phyloP scores from a whole-genome alignment of 169 alveolate genomes.

The Plasmodium cynomolgi region DNA sequence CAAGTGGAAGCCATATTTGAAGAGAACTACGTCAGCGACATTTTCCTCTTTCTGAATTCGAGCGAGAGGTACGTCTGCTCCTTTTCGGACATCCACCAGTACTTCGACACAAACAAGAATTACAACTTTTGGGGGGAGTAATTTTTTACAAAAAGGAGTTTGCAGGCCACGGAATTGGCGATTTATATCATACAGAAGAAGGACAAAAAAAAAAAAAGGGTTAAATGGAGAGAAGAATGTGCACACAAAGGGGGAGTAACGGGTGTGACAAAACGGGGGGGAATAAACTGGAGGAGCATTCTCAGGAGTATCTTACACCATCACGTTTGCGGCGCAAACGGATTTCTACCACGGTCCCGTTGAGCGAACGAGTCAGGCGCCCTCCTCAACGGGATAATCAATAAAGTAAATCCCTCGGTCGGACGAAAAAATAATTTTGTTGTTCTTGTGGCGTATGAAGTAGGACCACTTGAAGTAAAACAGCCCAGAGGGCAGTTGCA shows the following conservation, averaged over 20 bases:
- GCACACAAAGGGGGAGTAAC: background rate
- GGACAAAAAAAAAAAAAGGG: background rate
- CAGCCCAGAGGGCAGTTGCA: constrained; percentile 49
- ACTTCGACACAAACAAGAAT: constrained; percentile 23
- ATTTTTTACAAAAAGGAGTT: constrained; percentile 8
- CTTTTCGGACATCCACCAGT: constrained; percentile 55
- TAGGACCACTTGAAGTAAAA: constrained; percentile 76
- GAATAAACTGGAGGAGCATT: background rate
- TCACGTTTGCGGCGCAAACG: background rate
- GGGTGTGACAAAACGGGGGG: background rate
- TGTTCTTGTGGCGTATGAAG: constrained; percentile 59
- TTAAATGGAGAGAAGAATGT: constrained; percentile 2
- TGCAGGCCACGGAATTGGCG: background rate
- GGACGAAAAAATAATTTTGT: constrained; percentile 67
- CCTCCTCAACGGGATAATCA: constrained; percentile 62
- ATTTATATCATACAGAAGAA: background rate
- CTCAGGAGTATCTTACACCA: background rate
- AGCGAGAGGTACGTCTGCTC: constrained; percentile 29
- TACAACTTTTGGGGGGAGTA: constrained; percentile 36
- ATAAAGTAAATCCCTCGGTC: constrained; percentile 68
- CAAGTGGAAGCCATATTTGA: constrained; percentile 10
- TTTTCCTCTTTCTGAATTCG: constrained; percentile 58
- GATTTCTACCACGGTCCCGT: background rate
- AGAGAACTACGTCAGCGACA: constrained; percentile 42
- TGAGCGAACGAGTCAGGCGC: background rate